Conservation (phyloP, 1,139 yeast species). For the Chernovozyma sophiae-reginae region DNA sequence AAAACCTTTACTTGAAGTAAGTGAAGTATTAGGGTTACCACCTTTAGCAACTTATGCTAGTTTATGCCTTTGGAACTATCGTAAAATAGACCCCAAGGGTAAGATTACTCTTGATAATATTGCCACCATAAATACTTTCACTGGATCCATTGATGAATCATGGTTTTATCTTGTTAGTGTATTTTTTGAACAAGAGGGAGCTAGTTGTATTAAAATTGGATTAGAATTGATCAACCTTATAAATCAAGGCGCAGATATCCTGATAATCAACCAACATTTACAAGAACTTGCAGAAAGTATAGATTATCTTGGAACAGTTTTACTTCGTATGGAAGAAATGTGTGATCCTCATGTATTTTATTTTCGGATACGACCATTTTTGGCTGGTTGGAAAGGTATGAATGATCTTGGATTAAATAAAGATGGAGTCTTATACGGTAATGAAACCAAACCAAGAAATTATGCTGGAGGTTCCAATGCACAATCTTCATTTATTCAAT, state of each 20-base stretch:
- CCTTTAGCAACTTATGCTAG: conserved; percentile 89
- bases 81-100: conserved; percentile 50
- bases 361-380: conserved; percentile 77
- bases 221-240: conserved; percentile 27
- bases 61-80: conserved; percentile 84
- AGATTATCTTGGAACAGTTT: conserved; percentile 67
- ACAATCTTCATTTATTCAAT: conserved; percentile 85
- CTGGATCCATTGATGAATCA: conserved; percentile 87
- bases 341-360: conserved; percentile 93
- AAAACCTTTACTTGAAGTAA: conserved; percentile 58
- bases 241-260: conserved; percentile 23
- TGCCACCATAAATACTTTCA: conserved; percentile 78
- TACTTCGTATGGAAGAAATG: conserved; percentile 87
- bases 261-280: conserved; percentile 35
- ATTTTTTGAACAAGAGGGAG: conserved; percentile 79
- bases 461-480: conserved; percentile 94
- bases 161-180: conserved; percentile 93
- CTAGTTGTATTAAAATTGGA: conserved; percentile 60
- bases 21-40: conserved; percentile 66
- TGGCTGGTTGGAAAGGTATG: conserved; percentile 97
- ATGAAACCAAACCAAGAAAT: conserved; percentile 51
- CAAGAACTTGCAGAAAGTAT: conserved; percentile 72
- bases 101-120: conserved; percentile 59
- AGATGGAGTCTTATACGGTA: conserved; percentile 74
- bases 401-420: conserved; percentile 75